Evolutionary conservation across 148 eudicot genomes (phyloP), one percentile per base, ranked within the genome.

Genomic region (Rhododendron simsii): DNA sequence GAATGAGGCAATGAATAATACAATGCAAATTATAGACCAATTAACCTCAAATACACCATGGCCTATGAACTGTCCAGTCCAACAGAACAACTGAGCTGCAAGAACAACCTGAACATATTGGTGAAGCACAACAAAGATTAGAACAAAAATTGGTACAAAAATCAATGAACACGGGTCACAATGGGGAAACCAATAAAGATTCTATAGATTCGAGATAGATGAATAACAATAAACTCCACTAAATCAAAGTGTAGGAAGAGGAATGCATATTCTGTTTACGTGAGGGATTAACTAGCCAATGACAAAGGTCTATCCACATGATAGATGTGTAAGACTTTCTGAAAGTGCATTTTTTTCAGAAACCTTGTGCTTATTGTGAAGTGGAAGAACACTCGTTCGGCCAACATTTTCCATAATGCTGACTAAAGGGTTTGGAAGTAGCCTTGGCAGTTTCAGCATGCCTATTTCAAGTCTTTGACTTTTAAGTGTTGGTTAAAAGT

Each of bases 11-110:
- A 37, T 83, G 73, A 50, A 65, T 0, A 23, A 11, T 67, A 39
- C 57, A 0, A 57, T 44, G 8, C 30, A 37, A 48, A 83, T 15
- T 2, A 8, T 39, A 37, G 71, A 26, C 37, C 14, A 3, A 71
- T 15, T 83, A 47, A 93, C 98, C 98, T 94, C 98, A 81, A 92
- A 94, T n/a, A 93, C 91, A 30, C 94, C 93, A 87, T 94, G 98
- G 78, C 95, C 98, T 26, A 94, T 80, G 84, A 94, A 87, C 89
- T 94, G 95, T 18, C 82, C 88, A 3, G 93, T 85, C 98, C 95
- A 94, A 84, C 98, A 92, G 76, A 91, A 35, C 85, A 93, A 37
- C 67, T 94, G 98, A 84, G 90, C 87, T 8, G 90, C 95, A 77
- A 94, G 76, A 71, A 71, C 76, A 71, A 71, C 20, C 76, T 71